Base-by-base conservation (phyloP, 2,329 filamentous ascomycete species). In the Apiospora kogelbergensis region DNA sequence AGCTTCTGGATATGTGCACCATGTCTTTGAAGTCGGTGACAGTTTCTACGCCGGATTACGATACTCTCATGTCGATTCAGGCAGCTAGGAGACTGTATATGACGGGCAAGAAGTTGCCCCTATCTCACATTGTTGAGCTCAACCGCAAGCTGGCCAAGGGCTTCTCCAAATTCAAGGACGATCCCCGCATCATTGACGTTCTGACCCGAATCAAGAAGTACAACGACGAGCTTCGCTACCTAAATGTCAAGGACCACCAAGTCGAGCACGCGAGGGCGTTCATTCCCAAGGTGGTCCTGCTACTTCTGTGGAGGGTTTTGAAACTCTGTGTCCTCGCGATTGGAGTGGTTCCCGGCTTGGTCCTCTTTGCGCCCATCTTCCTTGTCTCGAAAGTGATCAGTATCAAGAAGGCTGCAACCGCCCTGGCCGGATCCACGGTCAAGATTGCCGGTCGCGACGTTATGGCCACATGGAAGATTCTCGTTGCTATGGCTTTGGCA, bases 21-120 rank as follows among this genome's bases (percentile, higher is more conserved):
- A 90, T 97, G 78, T 89, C 92, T 44, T 86, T 98, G 65, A 90
- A 93, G 71, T 89, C 95, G 3, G 96, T 98, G 68, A 98, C 95
- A 3, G 94, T 98, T 46, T 95, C 93, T 17, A 91, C 93, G 45
- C 95, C 95, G 3, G 94, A 98, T 80, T 98, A 97, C 80, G 95
- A 98, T 76, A 98, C 95, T 3, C 85, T 98, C 26, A 97, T 97
- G 95, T 87, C 97, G 74, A 97, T 98, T 70, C 96, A 98, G 86
- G 95, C 95, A 45, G 95, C 95, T 7, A 89, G 96, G 71, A 90
- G 96, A 65, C 85, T 99, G 37, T 99, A 99, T 82, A 98, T 94
- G 13, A 96, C 94, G 65, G 94, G 94, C 74, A 97, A 95, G 83
- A 97, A 97, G 80, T 86, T 98, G 45, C 95, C 95, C 7, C 86